Base-by-base conservation (phyloP, 192 early-diverging fungal genomes). In the Cladochytrium replicatum region DNA sequence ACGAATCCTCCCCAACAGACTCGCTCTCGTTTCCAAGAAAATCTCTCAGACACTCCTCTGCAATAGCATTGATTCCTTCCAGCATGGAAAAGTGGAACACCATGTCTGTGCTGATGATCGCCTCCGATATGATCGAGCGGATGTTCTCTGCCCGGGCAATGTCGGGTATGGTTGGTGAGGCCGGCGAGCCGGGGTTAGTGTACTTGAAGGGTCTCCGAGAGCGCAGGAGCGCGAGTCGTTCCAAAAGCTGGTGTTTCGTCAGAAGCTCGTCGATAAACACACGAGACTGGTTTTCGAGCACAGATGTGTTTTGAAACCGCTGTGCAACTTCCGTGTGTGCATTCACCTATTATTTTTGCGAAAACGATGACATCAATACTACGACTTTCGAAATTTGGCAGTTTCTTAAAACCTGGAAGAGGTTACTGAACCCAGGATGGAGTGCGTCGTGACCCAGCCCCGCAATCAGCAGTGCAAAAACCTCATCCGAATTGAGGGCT, bases 51-150 rank as follows among this genome's bases (percentile, higher is more conserved):
- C 38, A 40, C 41, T 34, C 23, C 43, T 68, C 57, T 2, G 58
- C 39, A 27, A 54, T 64, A 13, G 37, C 27, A 43, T 49, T 37
- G 21, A 71, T 66, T 46, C 77, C 57, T 34, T 79, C 76, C 8
- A 78, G 67, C 15, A 81, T 55, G 3, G 52, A 71, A 68, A 89
- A 96, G 58, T 96, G 93, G 6, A 83, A 78, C 1, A 74, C 66
- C 93, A 96, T 96, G 57, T 96, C 93, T 0, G 93, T 96, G 15
- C 82, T 77, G 30, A 96, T 69, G 48, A 96, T 89, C 31, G 78
- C 83, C 52, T 86, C 83, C 13, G 68, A 57, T 48, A 85, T 78
- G 8, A 69, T 54, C 2, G 41, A 41, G 15, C 62, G 56, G 27
- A 82, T 57, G 29, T 65, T 43, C 2, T 47, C 49, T 5, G 61